Evolutionary conservation across 2,329 filamentous ascomycete species (phyloP), one percentile per base, ranked within the genome.

Genomic region (Blumeria hordei): DNA sequence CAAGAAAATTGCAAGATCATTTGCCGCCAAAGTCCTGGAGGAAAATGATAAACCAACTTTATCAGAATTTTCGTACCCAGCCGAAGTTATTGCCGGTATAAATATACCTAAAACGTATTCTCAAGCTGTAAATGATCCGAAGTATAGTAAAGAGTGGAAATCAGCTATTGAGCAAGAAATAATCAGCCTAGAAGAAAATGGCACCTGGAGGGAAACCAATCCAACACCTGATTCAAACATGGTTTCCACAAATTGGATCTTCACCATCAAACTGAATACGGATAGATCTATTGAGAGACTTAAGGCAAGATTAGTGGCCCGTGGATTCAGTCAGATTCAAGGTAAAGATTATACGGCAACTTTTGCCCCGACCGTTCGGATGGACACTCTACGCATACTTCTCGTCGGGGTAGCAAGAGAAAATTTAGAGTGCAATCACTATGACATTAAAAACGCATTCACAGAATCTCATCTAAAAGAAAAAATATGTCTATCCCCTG

Each of bases 1-100:
- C 43, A n/a, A 39, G 7, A 53, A 53, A 39, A 53, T 53, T 18
- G 50, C 50, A 10, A 39, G 50, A 53, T n/a, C 50, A 37, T 53
- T 53, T 53, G 50, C 32, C 10, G 34, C 50, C n/a, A n/a, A n/a
- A n/a, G n/a, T n/a, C n/a, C n/a, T n/a, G n/a, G n/a, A n/a, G n/a
- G n/a, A n/a, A n/a, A n/a, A n/a, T n/a, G n/a, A n/a, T n/a, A n/a
- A n/a, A n/a, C n/a, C n/a, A n/a, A n/a, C n/a, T n/a, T n/a, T n/a
- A n/a, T n/a, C n/a, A n/a, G n/a, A n/a, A n/a, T n/a, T n/a, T n/a
- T n/a, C n/a, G n/a, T n/a, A n/a, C n/a, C n/a, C n/a, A n/a, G n/a
- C n/a, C n/a, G n/a, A n/a, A n/a, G n/a, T n/a, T n/a, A n/a, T n/a
- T n/a, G n/a, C n/a, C n/a, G 44, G 44, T 7, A 32, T 47, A 9